phyloP scores from a whole-genome alignment of 306 rosid genomes.

The Rosa multiflora region DNA sequence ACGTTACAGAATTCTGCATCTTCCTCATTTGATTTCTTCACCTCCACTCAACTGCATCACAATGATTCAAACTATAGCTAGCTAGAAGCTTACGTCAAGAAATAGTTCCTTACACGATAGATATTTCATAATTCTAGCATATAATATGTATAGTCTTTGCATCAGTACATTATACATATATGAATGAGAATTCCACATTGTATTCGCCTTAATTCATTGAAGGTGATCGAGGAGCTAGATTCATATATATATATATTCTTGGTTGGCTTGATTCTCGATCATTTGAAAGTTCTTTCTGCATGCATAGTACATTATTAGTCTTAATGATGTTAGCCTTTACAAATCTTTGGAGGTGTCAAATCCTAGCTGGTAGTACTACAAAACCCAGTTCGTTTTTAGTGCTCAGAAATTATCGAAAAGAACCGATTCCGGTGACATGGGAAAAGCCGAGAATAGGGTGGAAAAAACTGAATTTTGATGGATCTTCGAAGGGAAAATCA shows the following conservation, averaged over 20 bases:
- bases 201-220: background rate
- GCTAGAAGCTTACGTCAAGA: conserved; percentile 39
- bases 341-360: conserved; percentile 40
- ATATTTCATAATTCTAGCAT: background rate
- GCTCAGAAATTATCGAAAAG: conserved; percentile 38
- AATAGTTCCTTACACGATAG: conserved; percentile 20
- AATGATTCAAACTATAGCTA: background rate
- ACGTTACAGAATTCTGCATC: conserved; percentile 29
- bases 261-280: background rate
- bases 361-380: conserved; percentile 14
- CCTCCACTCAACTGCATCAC: conserved; percentile 50
- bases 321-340: conserved; percentile 36
- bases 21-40: conserved; percentile 40
- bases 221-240: too few species aligned
- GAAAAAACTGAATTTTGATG: conserved; percentile 71
- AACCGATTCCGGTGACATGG: conserved; percentile 67
- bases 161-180: background rate
- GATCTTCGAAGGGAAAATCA: conserved; percentile 47
- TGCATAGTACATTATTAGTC: background rate
- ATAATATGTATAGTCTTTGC: background rate
- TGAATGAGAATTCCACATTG: background rate
- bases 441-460: conserved; percentile 64
- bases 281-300: background rate
- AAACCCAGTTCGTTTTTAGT: conserved; percentile 32
- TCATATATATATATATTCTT: background rate